Conservation (phyloP, 805 yeast genomes). For the Cyberlindnera petersonii region DNA sequence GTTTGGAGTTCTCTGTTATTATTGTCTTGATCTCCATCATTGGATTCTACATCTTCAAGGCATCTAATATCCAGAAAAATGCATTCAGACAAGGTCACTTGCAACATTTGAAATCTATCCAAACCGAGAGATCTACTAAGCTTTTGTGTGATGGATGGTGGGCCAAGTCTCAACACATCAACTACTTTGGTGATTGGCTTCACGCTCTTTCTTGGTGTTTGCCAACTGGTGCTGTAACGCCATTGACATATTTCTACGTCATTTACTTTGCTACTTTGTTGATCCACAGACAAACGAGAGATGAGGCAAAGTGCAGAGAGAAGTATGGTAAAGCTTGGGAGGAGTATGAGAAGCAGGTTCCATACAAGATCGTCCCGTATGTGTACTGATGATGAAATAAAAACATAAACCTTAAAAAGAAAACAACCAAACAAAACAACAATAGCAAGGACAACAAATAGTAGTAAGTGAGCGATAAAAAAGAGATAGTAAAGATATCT, state of each 20-base stretch:
- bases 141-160: slow-evolving; percentile 94
- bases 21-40: slow-evolving; percentile 47
- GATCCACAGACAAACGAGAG: slow-evolving; percentile 85
- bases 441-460: no score
- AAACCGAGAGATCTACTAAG: slow-evolving; percentile 73
- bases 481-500: neutral
- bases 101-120: slow-evolving; percentile 61
- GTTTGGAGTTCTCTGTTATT: slow-evolving; percentile 31
- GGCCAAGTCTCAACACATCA: slow-evolving; percentile 88
- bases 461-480: no score
- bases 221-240: slow-evolving; percentile 77
- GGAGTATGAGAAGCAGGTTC: slow-evolving; percentile 75
- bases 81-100: slow-evolving; percentile 77
- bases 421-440: neutral
- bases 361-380: slow-evolving; percentile 87
- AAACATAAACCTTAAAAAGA: neutral
- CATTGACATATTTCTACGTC: slow-evolving; percentile 83
- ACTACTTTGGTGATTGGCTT: slow-evolving; percentile 94
- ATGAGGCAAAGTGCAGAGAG: slow-evolving; percentile 81
- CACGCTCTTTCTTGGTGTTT: slow-evolving; percentile 91
- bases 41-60: slow-evolving; percentile 82
- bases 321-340: slow-evolving; percentile 89
- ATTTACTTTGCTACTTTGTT: slow-evolving; percentile 77
- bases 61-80: slow-evolving; percentile 81
- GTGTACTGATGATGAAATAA: slow-evolving; percentile 61